Evolutionary conservation across 2,329 filamentous ascomycete species (phyloP).

Genomic region (Sclerotinia spermophila): DNA sequence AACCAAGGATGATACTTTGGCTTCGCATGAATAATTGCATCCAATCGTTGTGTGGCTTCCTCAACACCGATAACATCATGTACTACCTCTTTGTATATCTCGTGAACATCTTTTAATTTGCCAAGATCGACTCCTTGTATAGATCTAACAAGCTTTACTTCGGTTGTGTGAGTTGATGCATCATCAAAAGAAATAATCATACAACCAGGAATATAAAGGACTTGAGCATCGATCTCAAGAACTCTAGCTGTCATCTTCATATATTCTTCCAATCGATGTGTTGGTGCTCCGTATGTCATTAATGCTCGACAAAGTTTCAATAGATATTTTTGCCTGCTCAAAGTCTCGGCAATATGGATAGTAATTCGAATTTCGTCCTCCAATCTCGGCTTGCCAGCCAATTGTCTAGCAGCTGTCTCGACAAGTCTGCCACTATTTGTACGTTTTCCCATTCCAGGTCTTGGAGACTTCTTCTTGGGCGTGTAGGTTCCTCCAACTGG

Average conservation of each 20-base stretch:
- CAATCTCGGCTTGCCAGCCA: slow-evolving; percentile 31
- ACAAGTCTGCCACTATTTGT: slow-evolving; percentile 30
- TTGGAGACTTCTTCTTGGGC: slow-evolving; percentile 24
- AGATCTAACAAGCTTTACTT: slow-evolving; percentile 70
- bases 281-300: slow-evolving; percentile 88
- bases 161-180: slow-evolving; percentile 67
- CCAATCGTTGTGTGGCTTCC: slow-evolving; percentile 60
- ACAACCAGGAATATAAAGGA: slow-evolving; percentile 83
- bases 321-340: slow-evolving; percentile 78
- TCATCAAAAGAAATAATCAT: slow-evolving; percentile 95
- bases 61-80: slow-evolving; percentile 72
- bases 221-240: slow-evolving; percentile 83
- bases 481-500: slow-evolving; percentile 44
- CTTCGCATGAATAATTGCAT: slow-evolving; percentile 49
- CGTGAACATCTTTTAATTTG: slow-evolving; percentile 68
- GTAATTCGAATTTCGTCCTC: slow-evolving; percentile 47
- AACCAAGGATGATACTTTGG: slow-evolving; percentile 50
- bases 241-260: slow-evolving; percentile 87
- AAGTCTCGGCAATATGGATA: slow-evolving; percentile 61
- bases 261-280: slow-evolving; percentile 87
- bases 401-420: slow-evolving; percentile 27
- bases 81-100: slow-evolving; percentile 79
- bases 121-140: slow-evolving; percentile 69
- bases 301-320: slow-evolving; percentile 79
- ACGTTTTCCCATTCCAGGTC: slow-evolving; percentile 33